Conservation (phyloP, 805 yeast genomes). For the Yueomyces sinensis region DNA sequence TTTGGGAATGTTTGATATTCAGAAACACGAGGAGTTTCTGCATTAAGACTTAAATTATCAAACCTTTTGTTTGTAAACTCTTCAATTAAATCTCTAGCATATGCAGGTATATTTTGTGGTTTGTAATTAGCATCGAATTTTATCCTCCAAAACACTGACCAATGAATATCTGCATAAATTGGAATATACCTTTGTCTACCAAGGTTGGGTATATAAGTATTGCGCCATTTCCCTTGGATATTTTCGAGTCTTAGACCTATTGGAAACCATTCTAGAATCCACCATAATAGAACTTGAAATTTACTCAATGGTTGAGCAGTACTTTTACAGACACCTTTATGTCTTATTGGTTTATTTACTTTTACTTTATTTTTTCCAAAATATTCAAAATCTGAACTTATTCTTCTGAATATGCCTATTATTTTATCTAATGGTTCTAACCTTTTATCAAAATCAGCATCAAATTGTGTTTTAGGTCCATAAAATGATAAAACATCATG, state of each 20-base stretch:
- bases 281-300: slow-evolving; percentile 32
- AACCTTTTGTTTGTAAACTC: slow-evolving; percentile 9
- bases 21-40: slow-evolving; percentile 4
- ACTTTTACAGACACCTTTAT: neutral
- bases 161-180: slow-evolving; percentile 34
- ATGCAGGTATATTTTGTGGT: slow-evolving; percentile 33
- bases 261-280: slow-evolving; percentile 52
- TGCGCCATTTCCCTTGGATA: slow-evolving; percentile 35
- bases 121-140: slow-evolving; percentile 32
- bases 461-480: neutral
- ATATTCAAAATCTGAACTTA: neutral
- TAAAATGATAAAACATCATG: neutral
- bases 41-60: neutral
- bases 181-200: slow-evolving; percentile 44
- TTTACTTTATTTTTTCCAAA: no score
- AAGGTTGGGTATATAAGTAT: slow-evolving; percentile 39
- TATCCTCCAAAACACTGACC: slow-evolving; percentile 51
- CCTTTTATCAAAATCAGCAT: no score
- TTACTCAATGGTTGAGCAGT: neutral
- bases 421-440: neutral
- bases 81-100: slow-evolving; percentile 14
- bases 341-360: neutral
- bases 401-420: neutral
- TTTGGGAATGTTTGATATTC: slow-evolving; percentile 2
- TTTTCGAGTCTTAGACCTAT: slow-evolving; percentile 38